Evolutionary conservation across 1,139 yeast genomes (phyloP).

Genomic region (Geotrichum reessii): DNA sequence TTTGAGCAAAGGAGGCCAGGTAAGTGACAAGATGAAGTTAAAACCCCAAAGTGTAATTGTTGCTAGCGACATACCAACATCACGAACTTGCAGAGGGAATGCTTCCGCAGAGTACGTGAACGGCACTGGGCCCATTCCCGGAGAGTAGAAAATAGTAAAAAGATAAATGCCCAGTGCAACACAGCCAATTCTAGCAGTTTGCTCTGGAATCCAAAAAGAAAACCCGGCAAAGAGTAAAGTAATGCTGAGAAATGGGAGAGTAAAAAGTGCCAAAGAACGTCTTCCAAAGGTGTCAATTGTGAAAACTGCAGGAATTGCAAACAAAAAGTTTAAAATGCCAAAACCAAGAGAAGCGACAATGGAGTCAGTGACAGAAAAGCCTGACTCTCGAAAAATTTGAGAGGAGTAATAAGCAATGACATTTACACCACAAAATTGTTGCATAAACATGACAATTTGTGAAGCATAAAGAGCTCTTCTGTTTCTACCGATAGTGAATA

Average conservation of each 20-base stretch:
- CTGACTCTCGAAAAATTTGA: slow-evolving; percentile 63
- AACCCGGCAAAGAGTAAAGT: slow-evolving; percentile 69
- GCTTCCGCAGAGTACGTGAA: slow-evolving; percentile 86
- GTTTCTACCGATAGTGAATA: slow-evolving; percentile 64
- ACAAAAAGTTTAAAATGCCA: slow-evolving; percentile 73
- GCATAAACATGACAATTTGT: slow-evolving; percentile 82
- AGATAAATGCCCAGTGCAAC: slow-evolving; percentile 69
- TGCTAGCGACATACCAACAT: slow-evolving; percentile 79
- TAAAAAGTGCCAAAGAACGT: slow-evolving; percentile 58
- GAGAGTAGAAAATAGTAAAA: slow-evolving; percentile 68
- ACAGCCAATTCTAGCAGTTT: slow-evolving; percentile 55
- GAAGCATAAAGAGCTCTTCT: slow-evolving; percentile 79
- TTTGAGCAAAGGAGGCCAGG: slow-evolving; percentile 70
- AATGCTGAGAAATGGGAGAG: slow-evolving; percentile 70
- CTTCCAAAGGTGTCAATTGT: slow-evolving; percentile 80
- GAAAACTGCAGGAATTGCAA: slow-evolving; percentile 79
- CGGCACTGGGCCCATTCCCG: slow-evolving; percentile 89
- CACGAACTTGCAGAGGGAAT: slow-evolving; percentile 79
- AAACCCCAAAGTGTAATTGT: slow-evolving; percentile 85
- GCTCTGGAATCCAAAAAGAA: slow-evolving; percentile 61
- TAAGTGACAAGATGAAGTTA: slow-evolving; percentile 70
- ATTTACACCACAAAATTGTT: slow-evolving; percentile 88
- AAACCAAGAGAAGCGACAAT: slow-evolving; percentile 81
- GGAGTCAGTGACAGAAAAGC: slow-evolving; percentile 56
- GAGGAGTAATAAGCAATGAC: slow-evolving; percentile 68